These are phyloP conservation scores for Curvularia spicifera DNA, from an alignment of 2,329 filamentous ascomycete species.

Conservation along the genomic window DNA sequence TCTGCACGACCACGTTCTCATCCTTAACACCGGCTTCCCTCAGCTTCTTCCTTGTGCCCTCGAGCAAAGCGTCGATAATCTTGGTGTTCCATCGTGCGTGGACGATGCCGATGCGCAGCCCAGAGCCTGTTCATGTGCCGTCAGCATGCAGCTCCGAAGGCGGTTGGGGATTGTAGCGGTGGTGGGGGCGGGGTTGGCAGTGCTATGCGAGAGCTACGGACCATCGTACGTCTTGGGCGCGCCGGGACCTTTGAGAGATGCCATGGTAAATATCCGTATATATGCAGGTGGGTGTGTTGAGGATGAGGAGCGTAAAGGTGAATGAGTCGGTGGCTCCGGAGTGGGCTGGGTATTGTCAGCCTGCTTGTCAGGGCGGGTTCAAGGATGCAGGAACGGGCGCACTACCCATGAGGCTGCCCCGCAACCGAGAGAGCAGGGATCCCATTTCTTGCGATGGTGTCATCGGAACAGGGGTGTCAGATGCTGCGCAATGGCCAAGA, in stretches of 20 bases:
- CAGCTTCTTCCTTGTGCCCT: constrained; percentile 80
- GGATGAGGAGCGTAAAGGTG: neutral
- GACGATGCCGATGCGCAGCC: constrained; percentile 89
- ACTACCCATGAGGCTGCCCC: constrained; percentile 20
- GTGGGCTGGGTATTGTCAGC: neutral
- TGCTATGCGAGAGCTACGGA: constrained; percentile 40
- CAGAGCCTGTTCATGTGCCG: constrained; percentile 50
- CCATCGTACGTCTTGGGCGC: constrained; percentile 64
- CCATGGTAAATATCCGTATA: constrained; percentile 46
- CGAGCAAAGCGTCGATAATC: constrained; percentile 85
- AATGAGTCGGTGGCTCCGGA: constrained; percentile 6
- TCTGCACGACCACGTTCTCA: constrained; percentile 86
- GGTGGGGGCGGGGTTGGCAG: constrained; percentile 9
- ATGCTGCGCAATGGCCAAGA: constrained; percentile 2
- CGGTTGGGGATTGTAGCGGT: neutral
- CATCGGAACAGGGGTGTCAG: constrained; percentile 19
- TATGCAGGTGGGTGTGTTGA: neutral
- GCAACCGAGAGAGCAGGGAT: constrained; percentile 23
- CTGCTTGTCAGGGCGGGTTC: constrained; percentile 14
- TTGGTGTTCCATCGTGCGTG: constrained; percentile 93
- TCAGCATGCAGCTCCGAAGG: constrained; percentile 12
- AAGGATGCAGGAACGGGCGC: constrained; percentile 38
- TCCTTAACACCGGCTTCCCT: constrained; percentile 79
- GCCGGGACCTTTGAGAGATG: constrained; percentile 68
- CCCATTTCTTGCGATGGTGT: constrained; percentile 19